Evolutionary conservation across 805 yeast genomes (phyloP), one percentile per base, ranked within the genome.

Genomic region (Yamadazyma olivae): DNA sequence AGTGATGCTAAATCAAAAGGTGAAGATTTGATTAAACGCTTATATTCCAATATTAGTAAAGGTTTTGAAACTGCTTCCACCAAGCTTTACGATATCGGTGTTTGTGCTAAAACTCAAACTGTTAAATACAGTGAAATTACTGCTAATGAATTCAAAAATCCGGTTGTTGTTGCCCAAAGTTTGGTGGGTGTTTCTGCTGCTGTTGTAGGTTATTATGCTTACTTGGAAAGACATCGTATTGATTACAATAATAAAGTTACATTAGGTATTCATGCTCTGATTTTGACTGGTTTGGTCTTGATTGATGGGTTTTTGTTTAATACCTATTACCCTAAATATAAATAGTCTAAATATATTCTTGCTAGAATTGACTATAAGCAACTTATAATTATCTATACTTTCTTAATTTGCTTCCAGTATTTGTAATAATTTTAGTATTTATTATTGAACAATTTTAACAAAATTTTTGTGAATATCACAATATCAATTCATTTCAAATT

Each of bases 91-190:
- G 42, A 39, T 12, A 15, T 39, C n/a, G 42, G 42, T 10, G 16
- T 35, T 27, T 6, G 14, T 12, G 32, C 31, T 12, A 19, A 29
- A n/a, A 12, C 21, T 10, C 17, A 38, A 29, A 12, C 33, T 8
- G 6, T 8, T 6, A 25, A 25, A 17, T 16, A 14, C 30, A 27
- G 25, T 4, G 16, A 16, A 14, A 6, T n/a, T 17, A 20, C 36
- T 18, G 28, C 26, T 13, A 16, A 22, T 10, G 83, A 78, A 53
- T 63, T 79, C 44, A 67, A 77, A 49, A 79, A 80, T 61, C 86
- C 86, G 0, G 82, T 74, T 3, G 82, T 80, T 30, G 59, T 74
- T 14, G 56, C 75, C 21, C 83, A 79, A 55, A 57, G 71, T 3
- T 62, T 75, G 13, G 64, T 76, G 28, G 70, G 76, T 20, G 51